These are phyloP conservation scores for Pigoraptor vietnamica DNA, from an alignment of 78 protist genomes.

Conservation along the genomic window DNA sequence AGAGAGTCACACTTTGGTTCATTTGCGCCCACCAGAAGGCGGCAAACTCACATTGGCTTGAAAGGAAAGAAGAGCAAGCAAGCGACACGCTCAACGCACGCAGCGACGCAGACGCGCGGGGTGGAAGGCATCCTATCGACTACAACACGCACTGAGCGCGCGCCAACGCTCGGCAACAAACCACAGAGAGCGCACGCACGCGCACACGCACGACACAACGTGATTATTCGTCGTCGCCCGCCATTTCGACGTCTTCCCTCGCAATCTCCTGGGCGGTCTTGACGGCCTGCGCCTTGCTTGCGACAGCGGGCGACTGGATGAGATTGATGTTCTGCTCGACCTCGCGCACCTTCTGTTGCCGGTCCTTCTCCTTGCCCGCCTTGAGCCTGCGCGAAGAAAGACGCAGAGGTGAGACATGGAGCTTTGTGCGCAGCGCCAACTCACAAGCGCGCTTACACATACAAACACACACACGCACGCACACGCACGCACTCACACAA, in stretches of 20 bases:
- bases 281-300: neutral
- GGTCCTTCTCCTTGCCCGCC: neutral
- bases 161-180: no score
- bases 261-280: neutral
- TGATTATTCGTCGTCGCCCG: neutral
- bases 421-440: neutral
- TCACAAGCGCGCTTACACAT: neutral
- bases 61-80: no score
- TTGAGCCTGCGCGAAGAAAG: neutral
- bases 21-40: no score
- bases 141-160: no score
- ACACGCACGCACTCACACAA: neutral
- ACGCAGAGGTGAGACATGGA: neutral
- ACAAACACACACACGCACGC: neutral
- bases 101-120: no score
- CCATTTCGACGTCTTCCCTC: neutral
- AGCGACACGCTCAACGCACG: no score
- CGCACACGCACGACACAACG: no score
- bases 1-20: no score
- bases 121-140: no score
- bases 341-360: neutral
- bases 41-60: no score
- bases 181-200: no score
- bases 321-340: constrained; percentile 24
- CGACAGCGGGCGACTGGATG: neutral